Conservation (phyloP, 1,284 basidiomycete genomes). For the Malassezia restricta region DNA sequence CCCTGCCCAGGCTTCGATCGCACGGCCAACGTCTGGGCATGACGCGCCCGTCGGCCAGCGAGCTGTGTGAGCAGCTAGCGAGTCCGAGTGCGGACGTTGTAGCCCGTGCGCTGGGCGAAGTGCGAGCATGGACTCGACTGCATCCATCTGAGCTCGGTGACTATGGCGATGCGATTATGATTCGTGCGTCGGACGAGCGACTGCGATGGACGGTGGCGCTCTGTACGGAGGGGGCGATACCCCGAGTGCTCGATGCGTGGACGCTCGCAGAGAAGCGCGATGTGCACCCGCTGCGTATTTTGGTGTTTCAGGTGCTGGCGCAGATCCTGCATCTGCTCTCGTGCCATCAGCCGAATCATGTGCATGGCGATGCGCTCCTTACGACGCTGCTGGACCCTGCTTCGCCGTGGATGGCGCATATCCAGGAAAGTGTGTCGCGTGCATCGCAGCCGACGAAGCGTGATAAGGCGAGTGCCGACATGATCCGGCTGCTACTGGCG, state of each 20-base stretch:
- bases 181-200: slow-evolving; percentile 10
- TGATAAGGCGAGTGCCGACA: slow-evolving; percentile 13
- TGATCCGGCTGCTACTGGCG: slow-evolving; percentile 20
- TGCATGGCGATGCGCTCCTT: slow-evolving; percentile 23
- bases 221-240: background rate
- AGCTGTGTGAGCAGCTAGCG: slow-evolving; percentile 6
- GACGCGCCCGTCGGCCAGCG: slow-evolving; percentile 1
- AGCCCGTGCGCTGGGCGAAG: slow-evolving; percentile 1
- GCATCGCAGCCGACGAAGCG: slow-evolving; percentile 11
- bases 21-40: background rate
- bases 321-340: slow-evolving; percentile 32
- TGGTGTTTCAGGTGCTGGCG: slow-evolving; percentile 32
- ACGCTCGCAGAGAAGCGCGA: slow-evolving; percentile 10
- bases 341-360: slow-evolving; percentile 33
- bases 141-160: slow-evolving; percentile 4
- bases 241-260: slow-evolving; percentile 19
- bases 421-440: slow-evolving; percentile 26
- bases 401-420: slow-evolving; percentile 23
- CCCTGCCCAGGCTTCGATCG: background rate
- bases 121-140: slow-evolving; percentile 6
- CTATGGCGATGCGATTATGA: slow-evolving; percentile 3
- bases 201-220: slow-evolving; percentile 6
- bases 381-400: slow-evolving; percentile 21
- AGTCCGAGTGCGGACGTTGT: slow-evolving; percentile 15
- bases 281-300: slow-evolving; percentile 20